Conservation (phyloP, 371 early-diverging fungal species). For the Cokeromyces recurvatus region DNA sequence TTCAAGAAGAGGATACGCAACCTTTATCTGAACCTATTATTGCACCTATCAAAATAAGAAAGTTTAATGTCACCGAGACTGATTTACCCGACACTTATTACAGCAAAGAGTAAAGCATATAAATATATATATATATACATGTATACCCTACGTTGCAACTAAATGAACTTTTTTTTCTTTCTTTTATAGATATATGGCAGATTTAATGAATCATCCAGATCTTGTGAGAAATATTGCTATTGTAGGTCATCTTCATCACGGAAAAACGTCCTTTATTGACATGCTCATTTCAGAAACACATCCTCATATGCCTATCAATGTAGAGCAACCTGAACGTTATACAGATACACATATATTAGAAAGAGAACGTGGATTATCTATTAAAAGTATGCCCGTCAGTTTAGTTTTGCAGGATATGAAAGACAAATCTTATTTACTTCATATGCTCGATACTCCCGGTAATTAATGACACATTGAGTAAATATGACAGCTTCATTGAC, state of each 20-base stretch:
- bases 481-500: background rate
- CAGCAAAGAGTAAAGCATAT: conserved; percentile 83
- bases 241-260: conserved; percentile 96
- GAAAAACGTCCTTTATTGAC: conserved; percentile 93
- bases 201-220: conserved; percentile 78
- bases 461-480: conserved; percentile 2
- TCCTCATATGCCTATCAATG: conserved; percentile 53
- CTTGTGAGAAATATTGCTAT: conserved; percentile 86
- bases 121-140: too few species aligned
- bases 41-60: conserved; percentile 82
- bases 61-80: conserved; percentile 81
- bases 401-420: conserved; percentile 82
- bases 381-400: conserved; percentile 93
- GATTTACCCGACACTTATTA: conserved; percentile 81
- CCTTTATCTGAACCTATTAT: conserved; percentile 94
- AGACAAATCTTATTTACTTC: conserved; percentile 86
- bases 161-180: too few species aligned
- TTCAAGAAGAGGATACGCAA: conserved; percentile 97
- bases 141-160: too few species aligned
- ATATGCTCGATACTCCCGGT: conserved; percentile 95
- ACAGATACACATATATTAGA: conserved; percentile 93
- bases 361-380: conserved; percentile 83
- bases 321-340: conserved; percentile 70
- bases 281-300: conserved; percentile 90
- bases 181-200: conserved; percentile 71